Evolutionary conservation across 192 early-diverging fungal species (phyloP).

Genomic region (Chytriomyces confervae): DNA sequence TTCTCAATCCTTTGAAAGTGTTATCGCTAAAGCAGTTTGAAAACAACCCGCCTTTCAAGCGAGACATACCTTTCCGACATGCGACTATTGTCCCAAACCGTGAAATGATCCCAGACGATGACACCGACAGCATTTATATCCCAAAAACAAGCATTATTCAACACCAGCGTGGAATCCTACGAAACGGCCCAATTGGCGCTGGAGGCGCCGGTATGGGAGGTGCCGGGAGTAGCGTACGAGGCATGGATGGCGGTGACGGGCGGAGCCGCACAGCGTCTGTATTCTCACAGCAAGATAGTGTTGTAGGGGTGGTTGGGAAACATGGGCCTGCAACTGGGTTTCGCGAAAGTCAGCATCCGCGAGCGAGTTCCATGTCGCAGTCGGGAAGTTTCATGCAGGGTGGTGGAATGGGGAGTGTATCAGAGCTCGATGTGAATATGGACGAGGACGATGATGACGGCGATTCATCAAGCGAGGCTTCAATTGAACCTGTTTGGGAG

Average conservation of each 20-base stretch:
- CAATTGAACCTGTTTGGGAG: conserved; percentile 50
- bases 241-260: background rate
- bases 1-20: conserved; percentile 2
- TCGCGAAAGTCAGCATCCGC: too few relatives aligned
- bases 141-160: conserved; percentile 38
- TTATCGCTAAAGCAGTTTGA: conserved; percentile 4
- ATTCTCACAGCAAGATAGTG: background rate
- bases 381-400: background rate
- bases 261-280: background rate
- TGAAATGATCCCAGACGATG: conserved; percentile 49
- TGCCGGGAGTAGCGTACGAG: too few relatives aligned
- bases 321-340: too few relatives aligned
- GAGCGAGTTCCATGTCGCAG: too few relatives aligned
- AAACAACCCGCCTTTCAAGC: conserved; percentile 38
- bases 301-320: too few relatives aligned
- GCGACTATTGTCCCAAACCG: conserved; percentile 45
- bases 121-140: conserved; percentile 36
- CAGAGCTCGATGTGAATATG: background rate
- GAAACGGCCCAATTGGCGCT: background rate
- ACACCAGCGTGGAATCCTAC: conserved; percentile 8
- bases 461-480: conserved; percentile 22
- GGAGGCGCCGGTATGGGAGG: background rate
- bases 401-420: background rate
- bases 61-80: conserved; percentile 68
- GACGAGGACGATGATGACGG: conserved; percentile 28